Evolutionary conservation across 495 filamentous ascomycete species (phyloP).

Genomic region (Hypoxylon fragiforme): DNA sequence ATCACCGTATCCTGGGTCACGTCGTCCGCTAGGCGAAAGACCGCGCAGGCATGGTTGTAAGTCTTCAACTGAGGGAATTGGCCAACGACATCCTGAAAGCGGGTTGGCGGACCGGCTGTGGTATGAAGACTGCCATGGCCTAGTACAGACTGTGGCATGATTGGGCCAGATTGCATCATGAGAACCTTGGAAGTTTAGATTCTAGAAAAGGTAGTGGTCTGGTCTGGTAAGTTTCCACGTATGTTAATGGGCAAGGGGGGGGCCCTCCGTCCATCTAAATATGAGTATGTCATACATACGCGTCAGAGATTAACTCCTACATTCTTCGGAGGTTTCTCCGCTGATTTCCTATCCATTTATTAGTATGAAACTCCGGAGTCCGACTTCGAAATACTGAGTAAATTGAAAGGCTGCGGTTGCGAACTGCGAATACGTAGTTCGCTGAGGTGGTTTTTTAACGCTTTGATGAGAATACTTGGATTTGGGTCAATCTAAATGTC

Average conservation of each 20-base stretch:
- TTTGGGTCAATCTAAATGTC: too few species aligned
- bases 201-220: background rate
- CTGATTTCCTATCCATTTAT: background rate
- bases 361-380: background rate
- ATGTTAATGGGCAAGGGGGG: background rate
- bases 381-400: background rate
- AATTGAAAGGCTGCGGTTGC: background rate
- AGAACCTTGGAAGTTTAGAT: background rate
- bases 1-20: background rate
- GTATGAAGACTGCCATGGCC: background rate
- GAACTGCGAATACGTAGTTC: background rate
- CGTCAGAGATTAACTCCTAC: background rate
- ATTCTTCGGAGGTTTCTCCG: background rate
- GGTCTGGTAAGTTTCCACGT: background rate
- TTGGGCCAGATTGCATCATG: background rate
- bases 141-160: background rate
- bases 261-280: background rate
- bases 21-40: background rate
- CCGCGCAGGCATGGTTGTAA: background rate
- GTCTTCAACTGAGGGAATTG: background rate
- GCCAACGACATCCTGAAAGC: background rate
- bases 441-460: too few species aligned
- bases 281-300: background rate
- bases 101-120: background rate
- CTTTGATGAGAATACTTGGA: too few species aligned